phyloP scores from a whole-genome alignment of 2,329 filamentous ascomycete species.

The Trichoderma semiorbis region DNA sequence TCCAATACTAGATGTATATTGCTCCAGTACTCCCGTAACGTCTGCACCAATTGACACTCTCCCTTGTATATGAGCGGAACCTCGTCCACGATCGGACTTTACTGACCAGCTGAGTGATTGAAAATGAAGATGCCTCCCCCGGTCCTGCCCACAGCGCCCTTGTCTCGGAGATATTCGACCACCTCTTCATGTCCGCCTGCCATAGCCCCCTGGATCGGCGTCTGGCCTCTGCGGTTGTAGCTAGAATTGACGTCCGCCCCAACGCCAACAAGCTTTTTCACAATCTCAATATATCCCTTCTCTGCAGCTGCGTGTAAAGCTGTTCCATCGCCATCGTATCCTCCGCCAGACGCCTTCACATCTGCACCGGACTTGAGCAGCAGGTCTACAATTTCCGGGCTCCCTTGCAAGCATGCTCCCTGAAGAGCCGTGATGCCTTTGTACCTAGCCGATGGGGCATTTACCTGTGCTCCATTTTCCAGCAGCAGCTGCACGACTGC shows the following conservation, averaged over 20 bases:
- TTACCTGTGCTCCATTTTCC: constrained; percentile 30
- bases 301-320: constrained; percentile 24
- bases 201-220: constrained; percentile 33
- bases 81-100: not conserved
- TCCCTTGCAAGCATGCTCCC: constrained; percentile 32
- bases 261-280: not conserved
- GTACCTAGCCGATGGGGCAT: constrained; percentile 34
- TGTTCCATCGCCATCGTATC: not conserved
- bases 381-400: constrained; percentile 23
- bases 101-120: not conserved
- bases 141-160: constrained; percentile 28
- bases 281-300: constrained; percentile 1
- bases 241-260: constrained; percentile 31
- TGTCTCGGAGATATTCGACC: constrained; percentile 38
- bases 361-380: constrained; percentile 31
- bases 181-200: constrained; percentile 39
- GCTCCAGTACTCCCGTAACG: not conserved
- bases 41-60: not conserved
- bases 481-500: constrained; percentile 25
- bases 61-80: not conserved
- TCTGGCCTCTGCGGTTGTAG: constrained; percentile 24
- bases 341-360: constrained; percentile 26
- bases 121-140: not conserved
- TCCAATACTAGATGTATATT: not conserved
- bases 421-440: constrained; percentile 38